Percentiles rank a stretch among this genome's conserved stretches.
Evolutionary conservation across 805 yeast species (phyloP).

Genomic region (Saccharomycopsis oosterbeekiorum): DNA sequence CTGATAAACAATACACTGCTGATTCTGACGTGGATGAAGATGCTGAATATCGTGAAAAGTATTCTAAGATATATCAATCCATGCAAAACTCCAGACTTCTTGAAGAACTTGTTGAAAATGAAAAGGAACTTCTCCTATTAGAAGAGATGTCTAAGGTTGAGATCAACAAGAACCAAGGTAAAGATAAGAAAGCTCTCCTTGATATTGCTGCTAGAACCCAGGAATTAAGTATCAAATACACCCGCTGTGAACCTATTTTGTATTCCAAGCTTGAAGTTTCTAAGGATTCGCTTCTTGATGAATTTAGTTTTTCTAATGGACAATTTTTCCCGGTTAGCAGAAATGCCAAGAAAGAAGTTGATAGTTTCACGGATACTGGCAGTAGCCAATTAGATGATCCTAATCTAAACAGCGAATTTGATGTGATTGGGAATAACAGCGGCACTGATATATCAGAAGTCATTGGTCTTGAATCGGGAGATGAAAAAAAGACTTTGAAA

Average conservation of each 20-base stretch:
- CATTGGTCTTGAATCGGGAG: conserved; percentile 6
- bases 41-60: neutral
- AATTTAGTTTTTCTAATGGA: conserved; percentile 13
- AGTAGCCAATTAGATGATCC: neutral
- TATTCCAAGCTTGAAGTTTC: conserved; percentile 10
- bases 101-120: conserved; percentile 8
- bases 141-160: conserved; percentile 12
- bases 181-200: conserved; percentile 12
- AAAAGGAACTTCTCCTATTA: conserved; percentile 7
- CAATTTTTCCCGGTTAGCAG: conserved; percentile 3
- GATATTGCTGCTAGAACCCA: conserved; percentile 17
- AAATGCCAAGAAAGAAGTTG: neutral
- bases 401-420: conserved; percentile 2
- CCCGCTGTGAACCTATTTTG: conserved; percentile 10
- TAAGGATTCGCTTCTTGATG: conserved; percentile 11
- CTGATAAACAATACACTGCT: neutral
- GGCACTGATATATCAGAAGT: conserved; percentile 10
- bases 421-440: neutral
- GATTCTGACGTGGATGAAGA: conserved; percentile 6
- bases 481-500: neutral
- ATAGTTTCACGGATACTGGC: neutral
- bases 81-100: neutral
- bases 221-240: conserved; percentile 10
- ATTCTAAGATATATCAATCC: neutral
- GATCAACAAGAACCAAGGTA: neutral